These are phyloP conservation scores for Imleria badia DNA, from an alignment of 768 basidiomycete species.

Conservation along the genomic window DNA sequence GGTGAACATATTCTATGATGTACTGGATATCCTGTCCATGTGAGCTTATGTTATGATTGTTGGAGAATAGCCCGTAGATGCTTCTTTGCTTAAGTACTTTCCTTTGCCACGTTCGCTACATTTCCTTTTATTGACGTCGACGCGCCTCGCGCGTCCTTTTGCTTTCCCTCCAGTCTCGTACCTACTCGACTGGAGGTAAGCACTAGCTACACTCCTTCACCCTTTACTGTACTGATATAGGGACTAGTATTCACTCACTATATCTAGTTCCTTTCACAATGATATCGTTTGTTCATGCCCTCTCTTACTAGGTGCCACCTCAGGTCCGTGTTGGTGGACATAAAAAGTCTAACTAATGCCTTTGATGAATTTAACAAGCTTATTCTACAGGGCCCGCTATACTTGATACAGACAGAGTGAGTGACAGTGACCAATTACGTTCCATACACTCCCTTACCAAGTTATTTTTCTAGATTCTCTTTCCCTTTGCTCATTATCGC, in stretches of 20 bases:
- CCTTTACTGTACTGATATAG: too few species aligned
- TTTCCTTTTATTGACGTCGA: too few species aligned
- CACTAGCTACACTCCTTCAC: too few species aligned
- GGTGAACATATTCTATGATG: conserved; percentile 6
- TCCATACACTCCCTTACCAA: neutral
- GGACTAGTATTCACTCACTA: too few species aligned
- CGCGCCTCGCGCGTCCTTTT: too few species aligned
- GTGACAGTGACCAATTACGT: neutral
- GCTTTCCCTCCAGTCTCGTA: too few species aligned
- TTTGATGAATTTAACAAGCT: neutral
- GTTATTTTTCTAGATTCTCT: neutral
- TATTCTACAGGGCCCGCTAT: conserved; percentile 4
- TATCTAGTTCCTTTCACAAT: too few species aligned
- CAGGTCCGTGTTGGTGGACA: neutral
- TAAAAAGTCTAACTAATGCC: neutral
- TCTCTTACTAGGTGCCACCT: neutral
- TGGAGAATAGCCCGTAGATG: too few species aligned
- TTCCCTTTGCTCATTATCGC: conserved; percentile 14
- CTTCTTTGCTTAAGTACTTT: too few species aligned
- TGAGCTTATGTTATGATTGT: conserved; percentile 1
- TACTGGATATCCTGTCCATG: neutral
- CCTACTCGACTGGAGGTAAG: too few species aligned
- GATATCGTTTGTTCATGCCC: neutral
- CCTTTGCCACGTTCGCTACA: too few species aligned
- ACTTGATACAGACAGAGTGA: neutral